phyloP scores from a whole-genome alignment of 2,329 filamentous ascomycete genomes.

The Waltergamsia citrina region DNA sequence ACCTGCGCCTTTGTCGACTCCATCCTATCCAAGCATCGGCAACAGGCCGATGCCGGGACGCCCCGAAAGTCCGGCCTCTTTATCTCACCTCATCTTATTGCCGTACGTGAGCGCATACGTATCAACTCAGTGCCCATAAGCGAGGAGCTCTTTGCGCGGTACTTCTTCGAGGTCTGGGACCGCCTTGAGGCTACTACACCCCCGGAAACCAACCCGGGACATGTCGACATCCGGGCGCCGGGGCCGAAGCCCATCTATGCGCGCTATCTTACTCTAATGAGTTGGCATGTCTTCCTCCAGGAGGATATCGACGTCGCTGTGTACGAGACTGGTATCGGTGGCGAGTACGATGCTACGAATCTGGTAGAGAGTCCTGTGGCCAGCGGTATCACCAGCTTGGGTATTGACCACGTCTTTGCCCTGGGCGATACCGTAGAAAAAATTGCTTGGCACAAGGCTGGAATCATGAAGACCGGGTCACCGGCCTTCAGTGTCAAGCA shows the following conservation, averaged over 20 bases:
- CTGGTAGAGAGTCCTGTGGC: constrained; percentile 48
- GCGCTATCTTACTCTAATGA: constrained; percentile 55
- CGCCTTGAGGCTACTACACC: constrained; percentile 30
- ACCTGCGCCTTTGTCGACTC: constrained; percentile 60
- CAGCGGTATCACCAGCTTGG: constrained; percentile 54
- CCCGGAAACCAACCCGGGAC: constrained; percentile 13
- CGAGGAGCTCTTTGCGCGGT: constrained; percentile 48
- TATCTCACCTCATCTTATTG: constrained; percentile 60
- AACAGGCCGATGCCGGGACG: constrained; percentile 18
- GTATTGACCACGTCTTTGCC: constrained; percentile 57
- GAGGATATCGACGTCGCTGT: constrained; percentile 55
- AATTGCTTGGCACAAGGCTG: constrained; percentile 68
- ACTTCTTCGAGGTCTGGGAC: constrained; percentile 63
- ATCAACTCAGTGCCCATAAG: constrained; percentile 50
- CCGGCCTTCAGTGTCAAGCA: constrained; percentile 51
- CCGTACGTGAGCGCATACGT: constrained; percentile 58
- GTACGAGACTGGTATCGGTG: constrained; percentile 59
- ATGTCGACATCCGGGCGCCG: constrained; percentile 22
- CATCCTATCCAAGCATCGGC: constrained; percentile 48
- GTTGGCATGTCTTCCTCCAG: constrained; percentile 55
- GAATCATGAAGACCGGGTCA: constrained; percentile 54
- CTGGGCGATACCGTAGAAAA: constrained; percentile 54
- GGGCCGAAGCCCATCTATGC: constrained; percentile 45
- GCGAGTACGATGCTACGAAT: constrained; percentile 62
- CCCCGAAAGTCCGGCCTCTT: constrained; percentile 50